These are phyloP conservation scores for Neurospora discreta DNA, from an alignment of 495 filamentous ascomycete species.

Conservation along the genomic window DNA sequence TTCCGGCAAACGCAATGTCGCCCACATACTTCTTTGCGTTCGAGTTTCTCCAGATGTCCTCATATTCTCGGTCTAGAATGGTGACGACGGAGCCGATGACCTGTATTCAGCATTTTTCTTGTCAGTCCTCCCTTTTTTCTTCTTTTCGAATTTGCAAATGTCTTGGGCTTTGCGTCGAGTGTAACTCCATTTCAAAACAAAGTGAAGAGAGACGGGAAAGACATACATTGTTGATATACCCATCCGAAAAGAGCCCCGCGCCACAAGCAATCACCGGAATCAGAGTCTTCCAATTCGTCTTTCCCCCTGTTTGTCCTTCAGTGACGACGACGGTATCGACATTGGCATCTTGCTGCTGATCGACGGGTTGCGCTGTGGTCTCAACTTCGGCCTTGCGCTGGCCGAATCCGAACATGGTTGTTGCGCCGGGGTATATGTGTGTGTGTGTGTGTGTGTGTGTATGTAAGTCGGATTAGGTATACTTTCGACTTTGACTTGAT, in stretches of 20 bases:
- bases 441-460: background rate
- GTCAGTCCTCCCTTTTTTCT: background rate
- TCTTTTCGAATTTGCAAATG: background rate
- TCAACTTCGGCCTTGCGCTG: background rate
- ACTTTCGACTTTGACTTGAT: background rate
- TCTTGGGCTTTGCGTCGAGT: background rate
- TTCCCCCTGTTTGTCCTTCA: background rate
- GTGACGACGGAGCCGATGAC: conserved; percentile 78
- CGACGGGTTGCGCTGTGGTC: background rate
- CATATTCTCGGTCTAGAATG: conserved; percentile 53
- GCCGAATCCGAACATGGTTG: background rate
- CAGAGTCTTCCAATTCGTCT: conserved; percentile 11
- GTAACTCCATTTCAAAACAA: background rate
- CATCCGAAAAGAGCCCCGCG: conserved; percentile 82
- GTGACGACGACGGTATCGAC: background rate
- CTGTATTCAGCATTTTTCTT: conserved; percentile 22
- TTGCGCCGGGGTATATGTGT: background rate
- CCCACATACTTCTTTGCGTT: conserved; percentile 57
- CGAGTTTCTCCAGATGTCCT: conserved; percentile 49
- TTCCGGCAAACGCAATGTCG: conserved; percentile 79
- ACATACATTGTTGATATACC: conserved; percentile 68
- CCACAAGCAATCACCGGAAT: conserved; percentile 65
- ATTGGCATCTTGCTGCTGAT: background rate
- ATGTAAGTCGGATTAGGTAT: background rate
- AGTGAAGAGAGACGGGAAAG: background rate